Base-by-base conservation (phyloP, 768 basidiomycete genomes). In the Hygrocybe coccinea region DNA sequence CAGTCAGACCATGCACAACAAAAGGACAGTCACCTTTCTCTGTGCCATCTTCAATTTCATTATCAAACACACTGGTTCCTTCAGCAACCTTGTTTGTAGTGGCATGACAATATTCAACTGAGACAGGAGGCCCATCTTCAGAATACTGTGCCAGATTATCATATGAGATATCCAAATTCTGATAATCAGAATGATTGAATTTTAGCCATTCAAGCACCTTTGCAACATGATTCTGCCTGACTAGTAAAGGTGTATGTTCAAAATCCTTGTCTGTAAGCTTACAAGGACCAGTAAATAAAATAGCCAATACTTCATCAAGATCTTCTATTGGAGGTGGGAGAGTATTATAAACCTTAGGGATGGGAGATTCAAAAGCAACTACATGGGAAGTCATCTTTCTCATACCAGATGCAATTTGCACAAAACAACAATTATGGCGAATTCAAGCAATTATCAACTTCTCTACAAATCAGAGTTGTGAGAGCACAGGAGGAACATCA, bases 21-120 rank as follows among this genome's bases (percentile, higher is more conserved):
- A 76, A 74, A 0, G 74, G 63, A 59, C 75, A 76, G 1, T 35
- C 38, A 5, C 71, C 74, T 0, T 51, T 37, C n/a, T 58, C 56
- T 0, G 56, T 60, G 1, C 71, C 70, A 52, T 57, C 58, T 36
- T 65, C 64, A 6, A 38, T 19, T 24, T 59, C 57, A 41, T 50
- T 49, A 49, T 60, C 60, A 50, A 50, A 33, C 15, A 45, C 49
- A 43, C 52, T 53, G 38, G 50, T 48, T 12, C 24, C 49, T 54
- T 61, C 59, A 17, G 25, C 11, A 6, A 37, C 33, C 19, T 56
- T 60, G 34, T 41, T 60, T 41, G 4, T 43, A 4, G 14, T 37
- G 36, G 14, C 19, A 15, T 44, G 7, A 46, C 56, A n/a, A 60
- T 66, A 69, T 19, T 65, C 62, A 29, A 74, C 54, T 24, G 41